Evolutionary conservation across 768 basidiomycete genomes (phyloP), one percentile per base, ranked within the genome.

Genomic region (Suillus subaureus): DNA sequence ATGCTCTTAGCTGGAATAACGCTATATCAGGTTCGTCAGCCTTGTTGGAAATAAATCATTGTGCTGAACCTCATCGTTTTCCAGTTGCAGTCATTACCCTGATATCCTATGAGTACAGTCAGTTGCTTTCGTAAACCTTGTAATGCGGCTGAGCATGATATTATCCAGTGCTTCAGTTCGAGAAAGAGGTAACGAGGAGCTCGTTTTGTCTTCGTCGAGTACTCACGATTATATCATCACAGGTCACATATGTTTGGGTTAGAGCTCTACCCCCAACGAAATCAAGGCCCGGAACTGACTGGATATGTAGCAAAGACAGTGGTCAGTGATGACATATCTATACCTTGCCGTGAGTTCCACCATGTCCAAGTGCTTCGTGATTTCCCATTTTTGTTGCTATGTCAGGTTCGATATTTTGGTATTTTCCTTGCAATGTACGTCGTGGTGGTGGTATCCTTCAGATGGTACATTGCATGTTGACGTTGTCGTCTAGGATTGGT

Each of bases 371-470:
- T 16, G 18, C 21, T 60, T 21, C 40, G 7, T 21, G 40, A 11
- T 28, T 13, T 60, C 3, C 13, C 18, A 42, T 31, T 28, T 21
- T 28, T 7, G 2, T n/a, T 60, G 40, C 2, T 8, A 6, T 60
- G 28, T 12, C 28, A 60, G 58, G 58, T 60, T 31, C 58, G 58
- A 40, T 58, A 58, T 26, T 58, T 58, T 26, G 57, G 57, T 11
- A 16, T 58, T 6, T 21, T 40, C 23, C 2, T 58, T 58, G 57
- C 23, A 40, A 9, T 58, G 57, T 58, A 40, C 1, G 57, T 37
- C 37, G n/a, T 9, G 4, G 57, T 18, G 5, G 37, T 28, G 18
- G 23, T 40, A 2, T 58, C 23, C 16, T 58, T 5, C 2, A 28
- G 37, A 58, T 26, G 15, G 2, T 57, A 4, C 13, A 18, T 58